A percentile compares a stretch with the other conserved stretches of the same genome.
These are phyloP conservation scores for Ochromonas danica DNA, from an alignment of 108 stramenopile genomes.

Conservation along the genomic window DNA sequence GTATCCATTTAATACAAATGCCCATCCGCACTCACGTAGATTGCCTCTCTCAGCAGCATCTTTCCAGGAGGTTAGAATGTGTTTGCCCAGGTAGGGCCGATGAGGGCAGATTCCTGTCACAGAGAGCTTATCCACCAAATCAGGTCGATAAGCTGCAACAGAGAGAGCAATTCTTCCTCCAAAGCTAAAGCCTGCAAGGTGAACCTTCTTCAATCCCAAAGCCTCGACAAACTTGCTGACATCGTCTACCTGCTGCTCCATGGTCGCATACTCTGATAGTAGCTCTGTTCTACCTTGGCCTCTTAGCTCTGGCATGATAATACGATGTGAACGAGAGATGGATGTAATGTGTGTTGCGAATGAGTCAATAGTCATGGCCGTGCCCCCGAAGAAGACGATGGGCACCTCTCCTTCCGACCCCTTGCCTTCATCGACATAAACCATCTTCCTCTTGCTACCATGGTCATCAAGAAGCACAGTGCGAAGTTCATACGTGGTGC, in stretches of 20 bases:
- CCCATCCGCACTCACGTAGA: background rate
- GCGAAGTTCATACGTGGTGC: no score
- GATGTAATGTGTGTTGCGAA: background rate
- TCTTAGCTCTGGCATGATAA: conserved; percentile 19
- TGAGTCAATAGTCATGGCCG: conserved; percentile 5
- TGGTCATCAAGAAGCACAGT: no score
- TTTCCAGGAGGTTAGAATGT: background rate
- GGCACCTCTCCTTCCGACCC: background rate
- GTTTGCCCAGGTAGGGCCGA: background rate
- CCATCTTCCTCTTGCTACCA: no score
- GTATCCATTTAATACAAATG: conserved; percentile 29
- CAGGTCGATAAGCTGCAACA: background rate
- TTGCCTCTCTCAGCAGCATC: background rate
- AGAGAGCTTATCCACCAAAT: background rate
- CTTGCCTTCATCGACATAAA: no score
- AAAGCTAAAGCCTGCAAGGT: conserved; percentile 19
- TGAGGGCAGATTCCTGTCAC: conserved; percentile 9
- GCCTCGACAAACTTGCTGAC: background rate
- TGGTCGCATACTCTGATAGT: background rate
- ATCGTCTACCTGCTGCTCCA: conserved; percentile 22
- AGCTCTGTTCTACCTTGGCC: conserved; percentile 11
- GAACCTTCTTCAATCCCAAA: background rate
- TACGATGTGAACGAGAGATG: background rate
- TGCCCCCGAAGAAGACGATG: conserved; percentile 1
- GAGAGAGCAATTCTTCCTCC: conserved; percentile 9